A percentile compares a stretch with the other conserved stretches of the same genome.
phyloP scores from a whole-genome alignment of 176 grass and related monocot genomes.

The Triticum dicoccoides region DNA sequence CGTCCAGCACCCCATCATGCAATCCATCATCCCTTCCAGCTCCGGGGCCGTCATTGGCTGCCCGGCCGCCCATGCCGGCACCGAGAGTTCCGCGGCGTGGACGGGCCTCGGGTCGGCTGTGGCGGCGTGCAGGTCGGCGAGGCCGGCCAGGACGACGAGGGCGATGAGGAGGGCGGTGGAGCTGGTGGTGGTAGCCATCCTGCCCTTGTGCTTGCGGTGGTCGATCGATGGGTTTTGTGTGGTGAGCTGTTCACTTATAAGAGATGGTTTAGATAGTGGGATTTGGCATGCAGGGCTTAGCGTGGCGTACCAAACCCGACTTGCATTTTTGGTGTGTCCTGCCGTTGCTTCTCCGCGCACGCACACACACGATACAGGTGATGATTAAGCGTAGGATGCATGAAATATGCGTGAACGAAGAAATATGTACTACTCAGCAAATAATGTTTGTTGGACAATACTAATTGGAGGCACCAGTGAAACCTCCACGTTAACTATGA shows the following conservation, averaged over 20 bases:
- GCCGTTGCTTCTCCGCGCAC: neutral
- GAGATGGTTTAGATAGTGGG: constrained; percentile 17
- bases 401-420: neutral
- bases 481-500: too few species aligned
- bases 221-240: neutral
- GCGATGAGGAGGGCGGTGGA: neutral
- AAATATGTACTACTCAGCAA: too few species aligned
- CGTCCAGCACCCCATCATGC: too few species aligned
- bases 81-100: neutral
- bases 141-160: neutral
- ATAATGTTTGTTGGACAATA: too few species aligned
- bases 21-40: too few species aligned
- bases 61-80: too few species aligned
- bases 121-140: neutral
- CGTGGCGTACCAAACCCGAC: neutral
- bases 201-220: too few species aligned
- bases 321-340: neutral
- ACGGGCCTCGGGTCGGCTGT: neutral
- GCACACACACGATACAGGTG: neutral
- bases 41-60: neutral
- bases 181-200: neutral
- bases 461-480: too few species aligned
- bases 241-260: neutral
- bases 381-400: neutral
- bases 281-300: neutral